Conservation (phyloP, 768 basidiomycete genomes). For the Pleurotus tuber-regium region DNA sequence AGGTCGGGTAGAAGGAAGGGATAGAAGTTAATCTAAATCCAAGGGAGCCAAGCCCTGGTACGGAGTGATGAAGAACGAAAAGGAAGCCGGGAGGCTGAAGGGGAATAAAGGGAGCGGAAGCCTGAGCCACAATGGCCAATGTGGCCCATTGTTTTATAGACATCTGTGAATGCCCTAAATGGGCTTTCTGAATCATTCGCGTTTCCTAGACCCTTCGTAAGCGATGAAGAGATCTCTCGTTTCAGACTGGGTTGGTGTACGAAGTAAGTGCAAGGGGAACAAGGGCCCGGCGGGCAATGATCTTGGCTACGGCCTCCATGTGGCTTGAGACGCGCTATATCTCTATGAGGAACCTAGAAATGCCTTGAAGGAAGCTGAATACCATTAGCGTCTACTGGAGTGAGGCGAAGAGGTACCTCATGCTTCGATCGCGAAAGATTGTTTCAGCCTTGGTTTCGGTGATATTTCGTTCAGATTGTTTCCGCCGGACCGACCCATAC, state of each 20-base stretch:
- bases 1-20: slow-evolving; percentile 20
- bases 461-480: too few species aligned
- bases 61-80: slow-evolving; percentile 8
- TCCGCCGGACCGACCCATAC: too few species aligned
- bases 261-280: slow-evolving; percentile 13
- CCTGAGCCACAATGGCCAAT: not conserved
- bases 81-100: not conserved
- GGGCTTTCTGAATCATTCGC: not conserved
- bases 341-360: too few species aligned
- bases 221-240: not conserved
- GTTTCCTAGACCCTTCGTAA: too few species aligned
- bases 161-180: not conserved
- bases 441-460: too few species aligned
- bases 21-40: slow-evolving; percentile 11
- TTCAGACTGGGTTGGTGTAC: not conserved
- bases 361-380: too few species aligned
- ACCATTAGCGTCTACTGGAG: too few species aligned
- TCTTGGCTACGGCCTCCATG: too few species aligned
- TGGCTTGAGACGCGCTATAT: too few species aligned
- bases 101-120: slow-evolving; percentile 4
- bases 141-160: slow-evolving; percentile 8
- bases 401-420: too few species aligned
- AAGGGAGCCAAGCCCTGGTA: slow-evolving; percentile 5
- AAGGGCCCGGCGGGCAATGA: slow-evolving; percentile 9
- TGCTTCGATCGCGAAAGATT: too few species aligned